Conservation (phyloP, 768 basidiomycete genomes). For the Collybia sordida region DNA sequence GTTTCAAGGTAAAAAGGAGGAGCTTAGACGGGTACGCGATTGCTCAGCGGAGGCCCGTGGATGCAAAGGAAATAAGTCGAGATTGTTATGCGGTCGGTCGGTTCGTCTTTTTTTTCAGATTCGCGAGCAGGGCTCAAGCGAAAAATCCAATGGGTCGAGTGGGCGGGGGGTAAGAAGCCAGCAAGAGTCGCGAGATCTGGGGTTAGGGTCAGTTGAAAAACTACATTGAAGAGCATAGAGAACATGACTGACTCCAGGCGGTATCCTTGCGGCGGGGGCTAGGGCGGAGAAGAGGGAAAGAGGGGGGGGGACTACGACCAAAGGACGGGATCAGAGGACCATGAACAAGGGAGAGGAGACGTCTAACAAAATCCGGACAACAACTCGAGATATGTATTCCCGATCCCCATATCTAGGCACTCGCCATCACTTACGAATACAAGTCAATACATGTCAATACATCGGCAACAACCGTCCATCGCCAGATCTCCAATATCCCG, state of each 20-base stretch:
- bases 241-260: slow-evolving; percentile 41
- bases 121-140: slow-evolving; percentile 79
- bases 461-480: too few species aligned
- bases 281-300: slow-evolving; percentile 30
- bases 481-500: too few species aligned
- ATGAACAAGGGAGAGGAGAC: slow-evolving; percentile 7
- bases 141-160: slow-evolving; percentile 24
- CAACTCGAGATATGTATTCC: slow-evolving; percentile 15
- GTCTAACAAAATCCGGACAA: not conserved
- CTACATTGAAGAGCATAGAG: not conserved
- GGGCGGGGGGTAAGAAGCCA: slow-evolving; percentile 67
- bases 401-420: slow-evolving; percentile 9
- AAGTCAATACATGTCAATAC: too few species aligned
- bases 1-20: slow-evolving; percentile 9
- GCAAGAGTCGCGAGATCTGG: slow-evolving; percentile 95
- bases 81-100: slow-evolving; percentile 11
- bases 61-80: slow-evolving; percentile 16
- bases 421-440: too few species aligned
- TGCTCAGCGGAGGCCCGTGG: slow-evolving; percentile 40
- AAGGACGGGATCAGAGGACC: slow-evolving; percentile 16
- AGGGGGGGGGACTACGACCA: slow-evolving; percentile 7
- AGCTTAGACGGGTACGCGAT: slow-evolving; percentile 36
- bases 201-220: slow-evolving; percentile 16
- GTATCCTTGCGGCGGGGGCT: slow-evolving; percentile 48
- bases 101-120: slow-evolving; percentile 12